Base-by-base conservation (phyloP, 225 moss, liverwort and hornwort species). In the Asterella californica region DNA sequence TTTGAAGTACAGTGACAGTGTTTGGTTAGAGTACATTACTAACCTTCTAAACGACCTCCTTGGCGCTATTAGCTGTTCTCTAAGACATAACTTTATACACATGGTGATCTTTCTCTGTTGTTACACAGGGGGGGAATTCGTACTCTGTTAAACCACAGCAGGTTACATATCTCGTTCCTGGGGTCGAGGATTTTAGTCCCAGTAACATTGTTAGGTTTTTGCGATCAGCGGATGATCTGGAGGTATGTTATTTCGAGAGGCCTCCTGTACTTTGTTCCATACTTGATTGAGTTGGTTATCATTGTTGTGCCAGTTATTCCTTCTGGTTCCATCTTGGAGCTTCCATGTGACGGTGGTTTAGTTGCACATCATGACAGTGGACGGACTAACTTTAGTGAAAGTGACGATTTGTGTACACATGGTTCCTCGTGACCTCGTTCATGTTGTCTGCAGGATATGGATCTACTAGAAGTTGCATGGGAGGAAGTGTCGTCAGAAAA, bases 401-500 rank as follows among this genome's bases (percentile, higher is more conserved):
- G 65, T 36, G 21, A 10, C 2, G 5, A 74, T 66, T 72, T 17
- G 24, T 68, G 32, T 65, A 18, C 75, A 59, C 27, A 29, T 25
- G 2, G 27, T 67, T 67, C 18, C 17, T 11, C 1, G 36, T 36
- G 9, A 32, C 7, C 30, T 6, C 30, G n/a, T 67, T 67, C 17
- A 12, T 36, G 30, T 27, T 15, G 30, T 75, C 14, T 63, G 47
- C 92, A 99, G 97, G 97, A 99, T 86, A 73, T 82, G 38, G 86
- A 91, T 74, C 91, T 99, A 66, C 89, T 99, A 47, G 92, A 99
- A 85, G 84, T 92, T 84, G 97, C 97, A 74, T 99, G 97, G 97
- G 91, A 92, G 89, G 97, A 99, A 83, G 77, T 99, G 68, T 65
- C 91, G 72, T 80, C 78, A 52, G 86, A 92, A 76, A 92, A 88